These are phyloP conservation scores for Lathyrus tuberosus DNA, from an alignment of 306 rosid species.

Conservation along the genomic window DNA sequence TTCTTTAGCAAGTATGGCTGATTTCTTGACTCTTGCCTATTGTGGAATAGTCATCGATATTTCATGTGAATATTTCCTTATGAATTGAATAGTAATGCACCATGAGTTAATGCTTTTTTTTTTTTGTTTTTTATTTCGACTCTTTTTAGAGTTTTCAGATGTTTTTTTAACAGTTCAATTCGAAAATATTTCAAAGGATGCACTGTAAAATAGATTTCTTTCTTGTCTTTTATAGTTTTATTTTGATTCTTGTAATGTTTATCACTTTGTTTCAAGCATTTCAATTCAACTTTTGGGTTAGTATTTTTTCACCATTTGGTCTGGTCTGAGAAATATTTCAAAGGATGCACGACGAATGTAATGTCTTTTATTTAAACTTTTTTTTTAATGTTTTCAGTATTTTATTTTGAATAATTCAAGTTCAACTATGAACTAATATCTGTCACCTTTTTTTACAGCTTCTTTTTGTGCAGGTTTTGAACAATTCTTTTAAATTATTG, in stretches of 20 bases:
- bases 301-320: neutral
- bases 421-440: neutral
- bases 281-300: slow-evolving; percentile 2
- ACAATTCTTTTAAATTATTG: neutral
- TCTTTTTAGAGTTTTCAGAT: neutral
- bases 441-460: neutral
- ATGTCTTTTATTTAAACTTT: neutral
- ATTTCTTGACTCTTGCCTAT: neutral
- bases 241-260: neutral
- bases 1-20: neutral
- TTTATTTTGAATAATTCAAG: neutral
- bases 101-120: neutral
- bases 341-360: neutral
- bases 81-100: neutral
- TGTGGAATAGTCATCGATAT: neutral
- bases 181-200: neutral
- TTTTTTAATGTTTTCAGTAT: neutral
- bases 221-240: neutral
- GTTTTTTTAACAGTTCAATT: neutral
- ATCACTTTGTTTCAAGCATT: neutral
- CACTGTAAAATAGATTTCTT: neutral
- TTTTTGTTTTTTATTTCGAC: neutral
- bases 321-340: neutral
- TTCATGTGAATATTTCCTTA: neutral
- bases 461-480: neutral